A percentile compares a stretch with the other conserved stretches of the same genome.
phyloP scores from a whole-genome alignment of 2,329 filamentous ascomycete species.

The Trichoderma citrinoviride region DNA sequence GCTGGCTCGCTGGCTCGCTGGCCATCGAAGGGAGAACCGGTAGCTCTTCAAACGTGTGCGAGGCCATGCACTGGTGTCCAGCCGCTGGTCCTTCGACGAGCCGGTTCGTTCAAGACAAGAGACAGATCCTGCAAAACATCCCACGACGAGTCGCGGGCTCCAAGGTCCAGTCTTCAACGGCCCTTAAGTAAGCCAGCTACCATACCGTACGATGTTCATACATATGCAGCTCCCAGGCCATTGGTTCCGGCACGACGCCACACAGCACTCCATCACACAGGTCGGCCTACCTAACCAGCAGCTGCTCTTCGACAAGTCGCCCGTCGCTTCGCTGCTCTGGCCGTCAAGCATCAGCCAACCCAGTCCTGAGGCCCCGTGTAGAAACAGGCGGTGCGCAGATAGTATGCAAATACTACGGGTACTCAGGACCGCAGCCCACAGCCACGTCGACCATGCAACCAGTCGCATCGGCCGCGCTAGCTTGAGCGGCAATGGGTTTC shows the following conservation, averaged over 20 bases:
- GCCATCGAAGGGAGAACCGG: not conserved
- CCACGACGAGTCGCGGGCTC: not conserved
- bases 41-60: not conserved
- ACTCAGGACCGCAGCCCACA: slow-evolving; percentile 18
- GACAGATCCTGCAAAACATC: not conserved
- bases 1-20: slow-evolving; percentile 8
- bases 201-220: not conserved
- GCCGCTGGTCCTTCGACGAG: not conserved
- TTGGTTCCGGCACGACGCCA: slow-evolving; percentile 3
- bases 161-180: not conserved
- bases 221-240: slow-evolving; percentile 4
- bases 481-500: slow-evolving; percentile 24
- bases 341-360: not conserved
- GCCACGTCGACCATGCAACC: slow-evolving; percentile 23
- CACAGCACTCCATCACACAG: not conserved
- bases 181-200: not conserved
- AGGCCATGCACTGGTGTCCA: not conserved
- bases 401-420: slow-evolving; percentile 1
- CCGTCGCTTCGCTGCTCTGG: not conserved
- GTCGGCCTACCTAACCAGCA: not conserved
- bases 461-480: slow-evolving; percentile 21
- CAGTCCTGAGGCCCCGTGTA: not conserved
- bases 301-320: not conserved
- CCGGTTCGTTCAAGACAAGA: not conserved
- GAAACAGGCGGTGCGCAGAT: slow-evolving; percentile 18